A percentile compares a stretch with the other conserved stretches of the same genome.
Evolutionary conservation across 1,139 yeast species (phyloP).

Genomic region (Meyerozyma smithsonii): DNA sequence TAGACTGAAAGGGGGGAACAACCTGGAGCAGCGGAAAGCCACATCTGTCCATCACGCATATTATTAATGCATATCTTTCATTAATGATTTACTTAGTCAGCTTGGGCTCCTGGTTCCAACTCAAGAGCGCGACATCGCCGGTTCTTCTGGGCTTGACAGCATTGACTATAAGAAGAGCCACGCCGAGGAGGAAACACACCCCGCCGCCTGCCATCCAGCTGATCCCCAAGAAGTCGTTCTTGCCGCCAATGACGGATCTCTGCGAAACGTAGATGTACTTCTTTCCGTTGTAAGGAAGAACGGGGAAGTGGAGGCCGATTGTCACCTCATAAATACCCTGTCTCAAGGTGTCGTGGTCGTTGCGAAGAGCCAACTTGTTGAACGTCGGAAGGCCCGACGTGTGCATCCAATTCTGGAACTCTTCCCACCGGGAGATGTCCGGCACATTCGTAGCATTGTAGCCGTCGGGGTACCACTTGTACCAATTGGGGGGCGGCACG

Average conservation of each 20-base stretch:
- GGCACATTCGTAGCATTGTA: slow-evolving; percentile 83
- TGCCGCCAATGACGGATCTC: slow-evolving; percentile 85
- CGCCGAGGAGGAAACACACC: slow-evolving; percentile 61
- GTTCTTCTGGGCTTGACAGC: slow-evolving; percentile 64
- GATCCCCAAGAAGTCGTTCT: slow-evolving; percentile 80
- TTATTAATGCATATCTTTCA: not conserved
- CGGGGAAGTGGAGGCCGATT: slow-evolving; percentile 87
- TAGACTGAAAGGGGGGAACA: too few species aligned
- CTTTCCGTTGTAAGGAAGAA: slow-evolving; percentile 73
- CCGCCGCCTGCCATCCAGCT: slow-evolving; percentile 94
- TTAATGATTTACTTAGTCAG: slow-evolving; percentile 13
- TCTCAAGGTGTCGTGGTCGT: slow-evolving; percentile 57
- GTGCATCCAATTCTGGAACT: slow-evolving; percentile 97
- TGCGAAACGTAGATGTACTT: slow-evolving; percentile 79
- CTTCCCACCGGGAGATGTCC: slow-evolving; percentile 69
- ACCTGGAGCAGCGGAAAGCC: not conserved
- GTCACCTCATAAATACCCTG: slow-evolving; percentile 69
- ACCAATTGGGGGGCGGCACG: slow-evolving; percentile 97
- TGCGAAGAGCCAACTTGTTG: slow-evolving; percentile 75
- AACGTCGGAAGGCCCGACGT: slow-evolving; percentile 87
- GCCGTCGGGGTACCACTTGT: slow-evolving; percentile 77
- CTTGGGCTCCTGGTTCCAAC: slow-evolving; percentile 49
- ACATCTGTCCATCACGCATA: not conserved
- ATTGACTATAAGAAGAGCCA: slow-evolving; percentile 56
- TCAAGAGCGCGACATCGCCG: slow-evolving; percentile 67